Conservation (phyloP, 345 rosid genomes). For the Lepidium sativum region DNA sequence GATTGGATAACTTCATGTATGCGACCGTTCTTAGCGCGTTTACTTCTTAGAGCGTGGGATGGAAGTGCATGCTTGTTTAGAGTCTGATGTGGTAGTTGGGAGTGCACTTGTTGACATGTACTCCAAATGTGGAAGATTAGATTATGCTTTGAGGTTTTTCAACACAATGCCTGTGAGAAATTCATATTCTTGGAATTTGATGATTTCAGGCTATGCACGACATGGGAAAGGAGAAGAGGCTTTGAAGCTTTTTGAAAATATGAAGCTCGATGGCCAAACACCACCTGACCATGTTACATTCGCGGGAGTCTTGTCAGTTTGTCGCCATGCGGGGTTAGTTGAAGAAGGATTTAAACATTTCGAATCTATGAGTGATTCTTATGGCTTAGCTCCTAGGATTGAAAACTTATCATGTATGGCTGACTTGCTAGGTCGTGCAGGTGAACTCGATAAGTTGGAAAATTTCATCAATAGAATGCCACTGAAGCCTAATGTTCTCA, state of each 20-base stretch:
- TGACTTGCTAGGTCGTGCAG: constrained; percentile 87
- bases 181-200: constrained; percentile 91
- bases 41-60: constrained; percentile 87
- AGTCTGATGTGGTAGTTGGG: constrained; percentile 81
- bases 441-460: constrained; percentile 67
- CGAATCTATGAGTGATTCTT: constrained; percentile 51
- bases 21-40: constrained; percentile 95
- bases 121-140: constrained; percentile 88
- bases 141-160: constrained; percentile 77
- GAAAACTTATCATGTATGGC: constrained; percentile 92
- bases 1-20: constrained; percentile 66
- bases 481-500: constrained; percentile 64
- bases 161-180: constrained; percentile 59
- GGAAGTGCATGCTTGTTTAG: constrained; percentile 87
- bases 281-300: constrained; percentile 89
- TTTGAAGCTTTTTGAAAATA: constrained; percentile 45
- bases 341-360: constrained; percentile 71
- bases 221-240: constrained; percentile 81
- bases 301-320: constrained; percentile 84
- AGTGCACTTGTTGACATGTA: constrained; percentile 94
- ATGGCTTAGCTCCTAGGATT: constrained; percentile 51
- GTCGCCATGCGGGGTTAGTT: constrained; percentile 83
- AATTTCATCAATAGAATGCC: constrained; percentile 57
- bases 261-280: constrained; percentile 53
- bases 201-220: constrained; percentile 85